Base-by-base conservation (phyloP, 129 eudicot species). In the Heracleum sosnowskyi region DNA sequence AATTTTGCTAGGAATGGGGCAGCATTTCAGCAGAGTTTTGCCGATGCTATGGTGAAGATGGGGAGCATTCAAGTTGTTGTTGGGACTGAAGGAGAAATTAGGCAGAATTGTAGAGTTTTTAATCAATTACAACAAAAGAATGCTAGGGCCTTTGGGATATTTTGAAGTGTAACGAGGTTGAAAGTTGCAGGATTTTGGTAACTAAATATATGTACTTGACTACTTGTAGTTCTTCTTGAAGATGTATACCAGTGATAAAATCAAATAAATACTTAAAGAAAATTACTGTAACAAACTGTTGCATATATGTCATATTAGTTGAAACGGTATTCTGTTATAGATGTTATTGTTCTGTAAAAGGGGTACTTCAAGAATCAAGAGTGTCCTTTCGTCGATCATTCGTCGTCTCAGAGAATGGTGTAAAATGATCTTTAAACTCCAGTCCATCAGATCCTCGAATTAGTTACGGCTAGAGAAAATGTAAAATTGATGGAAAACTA, bases 21-120 rank as follows among this genome's bases (percentile, higher is more conserved):
- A 20, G 45, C 33, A 0, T 87, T 87, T 35, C n/a, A 34, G 57
- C 85, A 85, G 77, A 80, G 74, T 44, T 87, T 87, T 80, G 86
- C 75, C 1, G 75, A 45, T 36, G 88, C 91, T 18, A 82, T 87
- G 83, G 69, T 85, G 18, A 87, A 84, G 69, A 41, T 87, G 86
- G 84, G 84, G 11, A 73, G 80, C 26, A 22, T 86, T 24, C 73
- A 87, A 35, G 88, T 84, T 62, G 84, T 84, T 34, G 82, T 78
- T 5, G 91, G 91, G 11, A 87, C 18, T 13, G 81, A 72, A 0
- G 91, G 91, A 74, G 88, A 87, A 79, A 87, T 87, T 33, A 85
- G 91, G 81, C 57, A 74, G 29, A 87, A 87, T 60, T 87, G 91
- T 35, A 79, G 87, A 66, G 82, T 76, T n/a, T 74, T 86, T 77